phyloP scores from a whole-genome alignment of 305 asterid species.

The Petunia hybrid region DNA sequence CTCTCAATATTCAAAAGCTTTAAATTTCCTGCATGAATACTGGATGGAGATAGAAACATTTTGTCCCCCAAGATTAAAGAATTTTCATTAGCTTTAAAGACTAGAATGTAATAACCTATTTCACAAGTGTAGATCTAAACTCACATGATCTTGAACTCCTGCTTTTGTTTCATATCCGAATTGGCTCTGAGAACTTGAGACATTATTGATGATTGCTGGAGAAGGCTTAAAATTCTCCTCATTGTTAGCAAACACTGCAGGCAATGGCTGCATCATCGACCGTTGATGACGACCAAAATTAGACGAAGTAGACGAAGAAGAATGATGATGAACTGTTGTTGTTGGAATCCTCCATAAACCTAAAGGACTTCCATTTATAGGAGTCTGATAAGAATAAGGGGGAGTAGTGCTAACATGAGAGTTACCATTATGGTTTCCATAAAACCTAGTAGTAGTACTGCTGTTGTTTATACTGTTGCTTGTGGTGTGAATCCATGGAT shows the following conservation, averaged over 20 bases:
- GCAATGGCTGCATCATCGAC: slow-evolving; percentile 39
- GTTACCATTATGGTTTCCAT: slow-evolving; percentile 32
- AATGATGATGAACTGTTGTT: neutral
- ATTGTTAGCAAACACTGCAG: slow-evolving; percentile 20
- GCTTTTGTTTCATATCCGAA: slow-evolving; percentile 49
- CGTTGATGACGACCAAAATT: slow-evolving; percentile 35
- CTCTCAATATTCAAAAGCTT: neutral
- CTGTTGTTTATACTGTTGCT: slow-evolving; percentile 25
- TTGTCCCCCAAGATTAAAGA: slow-evolving; percentile 10
- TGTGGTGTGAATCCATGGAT: slow-evolving; percentile 30
- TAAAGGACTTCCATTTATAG: slow-evolving; percentile 52
- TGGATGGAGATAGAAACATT: neutral
- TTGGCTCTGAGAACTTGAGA: slow-evolving; percentile 45
- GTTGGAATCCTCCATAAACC: slow-evolving; percentile 47
- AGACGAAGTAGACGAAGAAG: slow-evolving; percentile 15
- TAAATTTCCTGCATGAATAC: neutral
- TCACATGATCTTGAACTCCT: slow-evolving; percentile 69
- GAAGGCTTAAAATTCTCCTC: slow-evolving; percentile 45
- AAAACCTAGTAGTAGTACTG: slow-evolving; percentile 36
- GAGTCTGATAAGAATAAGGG: slow-evolving; percentile 23
- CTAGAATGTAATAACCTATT: neutral
- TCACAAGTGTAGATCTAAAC: slow-evolving; percentile 81
- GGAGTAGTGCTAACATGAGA: neutral
- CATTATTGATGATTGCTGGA: slow-evolving; percentile 29
- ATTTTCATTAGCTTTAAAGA: slow-evolving; percentile 6